Percentiles rank a stretch among this genome's conserved stretches.
Conservation (phyloP, 441 rosid genomes). For the Metrosideros polymorpha region DNA sequence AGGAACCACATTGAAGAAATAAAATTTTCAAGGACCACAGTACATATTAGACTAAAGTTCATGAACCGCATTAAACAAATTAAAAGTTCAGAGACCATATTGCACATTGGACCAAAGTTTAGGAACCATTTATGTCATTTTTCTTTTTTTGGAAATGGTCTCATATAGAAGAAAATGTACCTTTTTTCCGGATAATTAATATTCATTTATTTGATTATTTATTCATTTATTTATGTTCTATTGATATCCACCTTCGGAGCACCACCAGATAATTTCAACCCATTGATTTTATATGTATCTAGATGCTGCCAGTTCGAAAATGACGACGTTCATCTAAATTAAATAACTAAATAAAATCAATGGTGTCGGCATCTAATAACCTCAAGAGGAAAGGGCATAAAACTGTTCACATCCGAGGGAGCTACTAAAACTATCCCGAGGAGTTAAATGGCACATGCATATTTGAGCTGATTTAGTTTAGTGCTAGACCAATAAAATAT, state of each 20-base stretch:
- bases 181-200: not conserved
- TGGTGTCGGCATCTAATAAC: not conserved
- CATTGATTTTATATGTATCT: not conserved
- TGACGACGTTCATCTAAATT: not conserved
- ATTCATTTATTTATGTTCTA: not conserved
- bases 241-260: not conserved
- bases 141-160: not conserved
- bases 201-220: not conserved
- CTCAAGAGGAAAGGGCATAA: not conserved
- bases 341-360: not conserved
- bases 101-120: too few relatives aligned
- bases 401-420: not conserved
- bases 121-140: not conserved
- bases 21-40: too few relatives aligned
- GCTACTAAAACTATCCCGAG: not conserved
- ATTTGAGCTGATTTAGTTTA: not conserved
- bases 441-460: not conserved
- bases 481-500: not conserved
- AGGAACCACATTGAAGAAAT: too few relatives aligned
- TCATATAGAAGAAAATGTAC: not conserved
- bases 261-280: not conserved
- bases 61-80: fast-evolving
- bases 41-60: too few relatives aligned
- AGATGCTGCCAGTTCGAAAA: not conserved
- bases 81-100: too few relatives aligned